A percentile compares a stretch with the other conserved stretches of the same genome.
Evolutionary conservation across 139 green algal genomes (phyloP).

Genomic region (Pseudopediastrum boryanum): DNA sequence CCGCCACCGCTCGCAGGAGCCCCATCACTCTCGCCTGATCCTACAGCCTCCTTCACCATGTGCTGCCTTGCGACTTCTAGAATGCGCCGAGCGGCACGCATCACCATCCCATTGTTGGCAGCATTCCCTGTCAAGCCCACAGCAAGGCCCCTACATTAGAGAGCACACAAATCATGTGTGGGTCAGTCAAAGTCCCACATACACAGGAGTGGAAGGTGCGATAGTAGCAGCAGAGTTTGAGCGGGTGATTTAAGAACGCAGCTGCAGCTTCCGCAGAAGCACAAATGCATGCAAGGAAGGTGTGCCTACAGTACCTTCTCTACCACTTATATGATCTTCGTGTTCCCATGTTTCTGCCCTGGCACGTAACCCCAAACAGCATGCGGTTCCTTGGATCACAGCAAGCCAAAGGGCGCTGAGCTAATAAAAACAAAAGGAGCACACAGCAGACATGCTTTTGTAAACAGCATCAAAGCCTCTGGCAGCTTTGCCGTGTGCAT

Average conservation of each 20-base stretch:
- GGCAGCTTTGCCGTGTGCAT: too few relatives aligned
- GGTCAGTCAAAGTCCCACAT: not conserved
- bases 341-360: too few relatives aligned
- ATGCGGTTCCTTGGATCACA: too few relatives aligned
- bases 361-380: too few relatives aligned
- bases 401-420: too few relatives aligned
- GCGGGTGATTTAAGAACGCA: not conserved
- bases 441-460: too few relatives aligned
- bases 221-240: not conserved
- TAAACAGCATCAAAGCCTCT: too few relatives aligned
- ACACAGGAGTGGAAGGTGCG: not conserved
- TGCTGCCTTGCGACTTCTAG: slow-evolving; percentile 5
- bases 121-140: not conserved
- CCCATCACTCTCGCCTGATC: not conserved
- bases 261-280: not conserved
- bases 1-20: not conserved
- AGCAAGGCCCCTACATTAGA: not conserved
- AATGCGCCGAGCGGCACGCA: not conserved
- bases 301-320: not conserved
- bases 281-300: slow-evolving; percentile 7
- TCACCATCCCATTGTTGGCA: not conserved
- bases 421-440: too few relatives aligned
- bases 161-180: not conserved
- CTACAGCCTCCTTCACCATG: slow-evolving; percentile 8
- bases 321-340: not conserved